Evolutionary conservation across 2,329 filamentous ascomycete species (phyloP), one percentile per base, ranked within the genome.

Genomic region (Fusarium fujikuroi): DNA sequence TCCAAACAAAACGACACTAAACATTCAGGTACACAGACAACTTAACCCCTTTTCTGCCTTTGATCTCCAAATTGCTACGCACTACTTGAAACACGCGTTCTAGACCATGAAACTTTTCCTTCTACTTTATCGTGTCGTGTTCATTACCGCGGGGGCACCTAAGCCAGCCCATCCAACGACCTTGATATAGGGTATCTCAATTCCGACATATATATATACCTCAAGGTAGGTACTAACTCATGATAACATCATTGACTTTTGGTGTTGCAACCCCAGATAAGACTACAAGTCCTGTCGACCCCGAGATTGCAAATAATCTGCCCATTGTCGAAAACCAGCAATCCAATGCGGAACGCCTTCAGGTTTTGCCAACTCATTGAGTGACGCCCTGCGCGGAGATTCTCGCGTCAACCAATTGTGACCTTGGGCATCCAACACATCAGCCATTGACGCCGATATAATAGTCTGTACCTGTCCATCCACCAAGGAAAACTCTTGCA

Each of bases 271-370:
- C 18, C 25, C 16, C 19, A 25, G 25, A 59, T 49, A 67, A 52
- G 39, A 40, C 58, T 73, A 68, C 30, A 42, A 40, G 34, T 60
- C 53, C 57, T 49, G 28, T 46, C 19, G 19, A n/a, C 60, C 57
- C 16, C 72, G 63, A 18, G 68, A 69, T 25, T 74, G 72, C n/a
- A 74, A 39, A 57, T 69, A 75, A 8, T 63, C 64, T 43, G 68
- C 63, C 72, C 72, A 74, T 42, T 74, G 72, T 19, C 72, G 63
- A 50, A 74, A 74, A 18, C 72, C 72, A 34, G 72, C 72, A 36
- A 74, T 74, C 72, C 72, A 74, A 60, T 74, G 53, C 34, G 71
- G 68, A 44, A 74, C 68, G 2, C 72, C 72, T 40, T 74, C 50
- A n/a, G 72, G 63, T 59, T 74, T 74, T n/a, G 72, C 72, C 56